Base-by-base conservation (phyloP, 75 land plant species). In the Larix kaempferi region DNA sequence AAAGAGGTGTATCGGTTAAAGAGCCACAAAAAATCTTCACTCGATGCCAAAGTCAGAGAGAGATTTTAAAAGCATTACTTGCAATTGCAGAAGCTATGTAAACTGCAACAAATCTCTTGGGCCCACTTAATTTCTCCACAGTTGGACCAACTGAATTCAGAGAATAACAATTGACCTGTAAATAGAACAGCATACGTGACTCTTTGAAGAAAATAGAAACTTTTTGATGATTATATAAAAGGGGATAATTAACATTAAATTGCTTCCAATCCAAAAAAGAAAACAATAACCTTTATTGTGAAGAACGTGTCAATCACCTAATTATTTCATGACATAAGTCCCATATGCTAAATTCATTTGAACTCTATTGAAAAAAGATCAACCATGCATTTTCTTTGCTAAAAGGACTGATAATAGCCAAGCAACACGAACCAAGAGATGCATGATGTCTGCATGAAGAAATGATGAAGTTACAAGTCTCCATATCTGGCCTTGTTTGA, bases 121-220 rank as follows among this genome's bases (percentile, higher is more conserved):
- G 84, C 49, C 98, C 98, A 74, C 90, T 74, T 21, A 91, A 59
- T 60, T 82, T 79, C 86, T 95, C 98, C 77, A 93, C 83, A 37
- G 81, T 56, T 67, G 96, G 96, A 73, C 98, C 98, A 78, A 95
- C 72, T 22, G 95, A 88, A 78, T 95, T 87, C 29, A 95, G 86
- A 59, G 98, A 95, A 84, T 88, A 95, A 75, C 90, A 95, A 74
- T 95, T 95, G 17, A 91, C 86, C 98, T 95, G 88, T 55, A 85
- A 75, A 79, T 69, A 52, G n/a, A 25, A 71, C 22, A 61, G 29
- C 29, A 59, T 29, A 61, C 29, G 44, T 26, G 54, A 22, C 0
- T 27, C 25, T 19, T 14, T 29, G 56, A 80, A 41, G 37, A 25
- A 25, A 5, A 19, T 14, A 72, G 6, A 3, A 33, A 57, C 12